Evolutionary conservation across 139 green algal genomes (phyloP).

Genomic region (Coelastrella sp.): DNA sequence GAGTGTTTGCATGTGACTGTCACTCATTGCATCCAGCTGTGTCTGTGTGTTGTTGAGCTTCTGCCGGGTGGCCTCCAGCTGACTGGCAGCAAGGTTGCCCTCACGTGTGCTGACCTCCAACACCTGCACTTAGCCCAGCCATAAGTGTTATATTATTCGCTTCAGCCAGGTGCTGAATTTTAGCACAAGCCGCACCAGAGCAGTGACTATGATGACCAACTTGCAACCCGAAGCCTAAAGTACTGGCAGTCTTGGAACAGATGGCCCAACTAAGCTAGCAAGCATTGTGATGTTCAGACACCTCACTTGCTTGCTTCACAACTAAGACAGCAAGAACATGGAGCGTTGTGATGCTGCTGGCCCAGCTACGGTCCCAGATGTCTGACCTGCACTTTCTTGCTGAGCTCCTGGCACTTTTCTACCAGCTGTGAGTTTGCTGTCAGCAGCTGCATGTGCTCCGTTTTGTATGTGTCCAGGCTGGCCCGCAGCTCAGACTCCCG

Average conservation of each 20-base stretch:
- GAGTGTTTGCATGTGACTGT: slow-evolving; percentile 27
- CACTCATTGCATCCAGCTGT: slow-evolving; percentile 14
- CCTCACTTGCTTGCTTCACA: no score
- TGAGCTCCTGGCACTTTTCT: slow-evolving; percentile 37
- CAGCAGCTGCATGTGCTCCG: slow-evolving; percentile 35
- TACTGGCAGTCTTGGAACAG: no score
- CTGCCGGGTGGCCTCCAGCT: slow-evolving; percentile 24
- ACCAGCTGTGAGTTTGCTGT: slow-evolving; percentile 42
- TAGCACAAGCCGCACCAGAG: no score
- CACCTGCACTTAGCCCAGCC: neutral
- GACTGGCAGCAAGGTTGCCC: slow-evolving; percentile 12
- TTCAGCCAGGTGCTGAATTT: no score
- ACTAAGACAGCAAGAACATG: no score
- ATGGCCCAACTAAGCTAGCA: no score
- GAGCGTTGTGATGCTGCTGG: neutral
- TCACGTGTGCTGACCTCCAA: slow-evolving; percentile 39
- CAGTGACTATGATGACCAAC: no score
- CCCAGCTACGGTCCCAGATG: no score
- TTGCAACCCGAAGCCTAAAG: no score
- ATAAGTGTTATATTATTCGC: no score
- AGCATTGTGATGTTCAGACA: no score
- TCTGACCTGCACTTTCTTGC: slow-evolving; percentile 39
- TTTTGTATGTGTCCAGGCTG: slow-evolving; percentile 35
- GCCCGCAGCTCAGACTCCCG: slow-evolving; percentile 34
- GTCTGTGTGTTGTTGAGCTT: slow-evolving; percentile 7